Evolutionary conservation across 495 filamentous ascomycete species (phyloP).

Genomic region (Aspergillus biplanus): DNA sequence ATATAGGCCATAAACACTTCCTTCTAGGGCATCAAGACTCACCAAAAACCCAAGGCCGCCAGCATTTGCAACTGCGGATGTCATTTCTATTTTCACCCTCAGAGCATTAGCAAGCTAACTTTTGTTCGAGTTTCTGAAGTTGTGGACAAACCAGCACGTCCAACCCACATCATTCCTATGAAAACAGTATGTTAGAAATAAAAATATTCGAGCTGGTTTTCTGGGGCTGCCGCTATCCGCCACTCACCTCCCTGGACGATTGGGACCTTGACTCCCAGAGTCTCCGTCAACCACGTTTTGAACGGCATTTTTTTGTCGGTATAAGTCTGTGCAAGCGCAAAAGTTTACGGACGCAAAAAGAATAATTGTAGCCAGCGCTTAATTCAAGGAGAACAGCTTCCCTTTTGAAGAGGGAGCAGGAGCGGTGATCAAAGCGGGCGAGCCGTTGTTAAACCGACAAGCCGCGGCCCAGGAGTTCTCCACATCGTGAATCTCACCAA

Average conservation of each 20-base stretch:
- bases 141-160: slow-evolving; percentile 1
- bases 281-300: slow-evolving; percentile 17
- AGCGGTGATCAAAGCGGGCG: not conserved
- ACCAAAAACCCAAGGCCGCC: slow-evolving; percentile 15
- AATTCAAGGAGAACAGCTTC: not conserved
- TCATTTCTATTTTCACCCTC: slow-evolving; percentile 7
- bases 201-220: not conserved
- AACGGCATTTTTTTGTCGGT: slow-evolving; percentile 6
- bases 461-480: slow-evolving; percentile 6
- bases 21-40: not conserved
- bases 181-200: not conserved
- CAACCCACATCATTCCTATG: slow-evolving; percentile 17
- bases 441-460: slow-evolving; percentile 8
- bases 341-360: not conserved
- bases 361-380: not conserved
- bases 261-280: slow-evolving; percentile 13
- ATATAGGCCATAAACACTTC: not conserved
- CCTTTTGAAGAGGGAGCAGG: slow-evolving; percentile 3
- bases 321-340: not conserved
- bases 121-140: not conserved
- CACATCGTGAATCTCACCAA: not conserved
- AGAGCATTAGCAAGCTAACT: not conserved
- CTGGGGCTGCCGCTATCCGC: not conserved
- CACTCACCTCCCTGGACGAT: slow-evolving; percentile 16
- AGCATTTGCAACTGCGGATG: slow-evolving; percentile 13